Evolutionary conservation across 1,284 basidiomycete genomes (phyloP).

Genomic region (Heterobasidion irregulare): DNA sequence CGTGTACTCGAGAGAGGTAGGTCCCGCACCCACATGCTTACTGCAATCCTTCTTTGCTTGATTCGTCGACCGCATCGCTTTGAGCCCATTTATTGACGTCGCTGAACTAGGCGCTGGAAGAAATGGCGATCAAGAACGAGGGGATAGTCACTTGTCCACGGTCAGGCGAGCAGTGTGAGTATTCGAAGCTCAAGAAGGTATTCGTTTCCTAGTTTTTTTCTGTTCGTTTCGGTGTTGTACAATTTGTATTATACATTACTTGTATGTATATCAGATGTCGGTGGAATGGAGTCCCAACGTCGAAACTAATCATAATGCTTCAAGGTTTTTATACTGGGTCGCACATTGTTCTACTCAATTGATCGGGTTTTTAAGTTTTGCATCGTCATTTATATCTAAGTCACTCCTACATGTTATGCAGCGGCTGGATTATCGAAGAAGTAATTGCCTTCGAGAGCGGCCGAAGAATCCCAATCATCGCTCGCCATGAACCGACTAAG

Average conservation of each 20-base stretch:
- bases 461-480: slow-evolving; percentile 33
- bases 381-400: too few relatives aligned
- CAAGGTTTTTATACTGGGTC: too few relatives aligned
- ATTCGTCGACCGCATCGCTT: background rate
- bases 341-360: too few relatives aligned
- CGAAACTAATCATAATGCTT: too few relatives aligned
- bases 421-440: slow-evolving; percentile 49
- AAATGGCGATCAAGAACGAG: slow-evolving; percentile 73
- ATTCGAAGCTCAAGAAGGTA: slow-evolving; percentile 72
- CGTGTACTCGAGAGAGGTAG: slow-evolving; percentile 87
- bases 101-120: slow-evolving; percentile 59
- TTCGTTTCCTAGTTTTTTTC: slow-evolving; percentile 56
- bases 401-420: background rate
- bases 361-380: too few relatives aligned
- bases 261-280: too few relatives aligned
- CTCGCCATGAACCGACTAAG: slow-evolving; percentile 33
- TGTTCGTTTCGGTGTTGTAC: background rate
- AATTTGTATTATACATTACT: too few relatives aligned
- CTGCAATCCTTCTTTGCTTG: background rate
- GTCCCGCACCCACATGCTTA: slow-evolving; percentile 14
- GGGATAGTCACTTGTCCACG: slow-evolving; percentile 78
- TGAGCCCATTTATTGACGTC: background rate
- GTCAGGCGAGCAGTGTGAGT: slow-evolving; percentile 59
- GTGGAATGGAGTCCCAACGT: too few relatives aligned
- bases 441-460: slow-evolving; percentile 50